Base-by-base conservation (phyloP, 2,329 filamentous ascomycete species). In the Colletotrichum sublineola region DNA sequence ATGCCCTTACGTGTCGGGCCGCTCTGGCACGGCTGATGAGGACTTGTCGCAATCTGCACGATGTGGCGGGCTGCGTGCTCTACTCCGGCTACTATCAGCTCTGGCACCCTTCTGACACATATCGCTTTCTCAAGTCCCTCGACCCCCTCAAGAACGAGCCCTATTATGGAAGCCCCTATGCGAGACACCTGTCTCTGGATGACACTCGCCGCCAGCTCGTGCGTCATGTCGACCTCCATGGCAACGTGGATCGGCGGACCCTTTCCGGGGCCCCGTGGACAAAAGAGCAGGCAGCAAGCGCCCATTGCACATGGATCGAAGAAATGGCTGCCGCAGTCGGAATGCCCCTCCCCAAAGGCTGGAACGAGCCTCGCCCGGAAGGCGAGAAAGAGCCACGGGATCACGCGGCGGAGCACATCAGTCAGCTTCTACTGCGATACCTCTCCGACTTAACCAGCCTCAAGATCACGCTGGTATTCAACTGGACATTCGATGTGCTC, bases 31-130 rank as follows among this genome's bases (percentile, higher is more conserved):
- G 68, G 2, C 24, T 68, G 18, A 71, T 71, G 64, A 15, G 56
- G n/a, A 68, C 57, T 4, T 68, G 63, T 18, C 64, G 48, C 46
- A 50, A 42, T 29, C 12, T 71, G 48, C 63, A 67, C 40, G 63
- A 67, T 40, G 64, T 15, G 9, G 68, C 68, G 11, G 68, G 56
- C 14, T 57, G 57, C 42, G 36, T 63, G 48, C 50, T 71, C 40
- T 68, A 58, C 33, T 63, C 64, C 1, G 64, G 57, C 24, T 68
- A 71, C 50, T 52, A 62, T 24, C 40, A 63, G 33, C 1, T 56
- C 4, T 38, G 36, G 40, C 68, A 71, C 6, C 56, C 63, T 7
- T 67, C 56, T 14, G 31, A 52, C 15, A 40, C 57, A 2, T 29
- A 44, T 8, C 31, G 18, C 20, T 68, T 71, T 2, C 63, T 62